Evolutionary conservation across 2,329 filamentous ascomycete species (phyloP).

Genomic region (Sporothrix globosa): DNA sequence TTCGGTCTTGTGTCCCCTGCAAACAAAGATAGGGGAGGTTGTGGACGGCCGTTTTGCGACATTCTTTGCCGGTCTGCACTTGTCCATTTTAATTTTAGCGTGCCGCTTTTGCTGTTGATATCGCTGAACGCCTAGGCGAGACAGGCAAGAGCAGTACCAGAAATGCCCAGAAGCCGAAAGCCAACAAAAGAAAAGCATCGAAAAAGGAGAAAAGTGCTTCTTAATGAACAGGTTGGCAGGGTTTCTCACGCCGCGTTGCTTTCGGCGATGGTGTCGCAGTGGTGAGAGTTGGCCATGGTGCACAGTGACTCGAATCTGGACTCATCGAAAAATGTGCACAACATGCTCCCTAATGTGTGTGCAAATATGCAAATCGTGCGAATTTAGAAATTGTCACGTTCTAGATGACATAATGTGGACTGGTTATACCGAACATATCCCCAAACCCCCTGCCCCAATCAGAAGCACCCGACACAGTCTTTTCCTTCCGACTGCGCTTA

Average conservation of each 20-base stretch:
- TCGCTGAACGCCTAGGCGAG: not conserved
- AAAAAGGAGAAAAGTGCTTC: not conserved
- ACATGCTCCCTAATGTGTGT: not conserved
- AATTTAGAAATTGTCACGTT: not conserved
- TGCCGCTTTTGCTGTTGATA: not conserved
- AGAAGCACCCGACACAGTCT: not conserved
- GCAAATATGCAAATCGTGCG: not conserved
- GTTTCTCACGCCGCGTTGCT: conserved; percentile 1
- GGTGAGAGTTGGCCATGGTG: not conserved
- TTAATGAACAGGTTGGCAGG: not conserved
- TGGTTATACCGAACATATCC: conserved; percentile 6
- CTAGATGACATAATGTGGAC: conserved; percentile 24
- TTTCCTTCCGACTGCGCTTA: conserved; percentile 10
- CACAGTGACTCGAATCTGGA: not conserved
- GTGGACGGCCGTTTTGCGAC: conserved; percentile 24
- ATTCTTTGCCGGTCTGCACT: conserved; percentile 8
- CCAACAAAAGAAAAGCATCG: not conserved
- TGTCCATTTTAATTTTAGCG: conserved; percentile 18
- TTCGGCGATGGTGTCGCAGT: not conserved
- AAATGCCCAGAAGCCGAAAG: not conserved
- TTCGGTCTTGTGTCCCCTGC: not conserved
- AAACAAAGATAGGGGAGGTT: not conserved
- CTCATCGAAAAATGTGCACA: not conserved
- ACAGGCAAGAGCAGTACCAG: not conserved
- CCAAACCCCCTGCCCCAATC: not conserved